A percentile compares a stretch with the other conserved stretches of the same genome.
These are phyloP conservation scores for Chenopodium album DNA, from an alignment of 148 eudicot species.

Conservation along the genomic window DNA sequence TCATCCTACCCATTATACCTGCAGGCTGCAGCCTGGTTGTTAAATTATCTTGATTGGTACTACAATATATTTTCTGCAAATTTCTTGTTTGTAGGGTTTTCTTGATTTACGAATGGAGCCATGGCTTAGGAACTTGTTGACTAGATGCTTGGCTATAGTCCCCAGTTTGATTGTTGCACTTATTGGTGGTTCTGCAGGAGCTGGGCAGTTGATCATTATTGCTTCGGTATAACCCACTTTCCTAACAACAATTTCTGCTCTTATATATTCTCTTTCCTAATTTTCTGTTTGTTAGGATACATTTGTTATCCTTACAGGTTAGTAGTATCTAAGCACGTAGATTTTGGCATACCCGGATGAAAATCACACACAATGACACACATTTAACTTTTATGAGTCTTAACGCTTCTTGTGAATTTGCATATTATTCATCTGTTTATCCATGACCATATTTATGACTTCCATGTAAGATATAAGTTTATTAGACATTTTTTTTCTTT, in stretches of 20 bases:
- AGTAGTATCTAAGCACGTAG: background rate
- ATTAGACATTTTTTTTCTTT: background rate
- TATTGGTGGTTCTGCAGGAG: constrained; percentile 86
- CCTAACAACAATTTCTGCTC: background rate
- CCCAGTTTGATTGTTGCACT: constrained; percentile 93
- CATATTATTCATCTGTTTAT: background rate
- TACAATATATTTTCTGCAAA: background rate
- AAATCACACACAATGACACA: background rate
- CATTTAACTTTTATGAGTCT: no score
- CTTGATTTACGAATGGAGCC: constrained; percentile 81
- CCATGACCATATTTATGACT: background rate
- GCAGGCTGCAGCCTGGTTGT: background rate
- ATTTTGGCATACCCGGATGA: background rate
- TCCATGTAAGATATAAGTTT: background rate
- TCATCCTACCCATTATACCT: background rate
- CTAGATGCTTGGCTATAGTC: constrained; percentile 89
- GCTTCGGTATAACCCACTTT: constrained; percentile 61
- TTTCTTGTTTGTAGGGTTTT: constrained; percentile 60
- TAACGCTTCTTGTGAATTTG: background rate
- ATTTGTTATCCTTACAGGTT: background rate
- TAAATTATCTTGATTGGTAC: background rate
- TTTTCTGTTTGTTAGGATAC: background rate
- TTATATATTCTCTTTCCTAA: background rate
- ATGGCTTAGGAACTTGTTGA: constrained; percentile 85
- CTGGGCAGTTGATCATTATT: constrained; percentile 87